phyloP scores from a whole-genome alignment of 441 rosid species.

The Croton setiger region DNA sequence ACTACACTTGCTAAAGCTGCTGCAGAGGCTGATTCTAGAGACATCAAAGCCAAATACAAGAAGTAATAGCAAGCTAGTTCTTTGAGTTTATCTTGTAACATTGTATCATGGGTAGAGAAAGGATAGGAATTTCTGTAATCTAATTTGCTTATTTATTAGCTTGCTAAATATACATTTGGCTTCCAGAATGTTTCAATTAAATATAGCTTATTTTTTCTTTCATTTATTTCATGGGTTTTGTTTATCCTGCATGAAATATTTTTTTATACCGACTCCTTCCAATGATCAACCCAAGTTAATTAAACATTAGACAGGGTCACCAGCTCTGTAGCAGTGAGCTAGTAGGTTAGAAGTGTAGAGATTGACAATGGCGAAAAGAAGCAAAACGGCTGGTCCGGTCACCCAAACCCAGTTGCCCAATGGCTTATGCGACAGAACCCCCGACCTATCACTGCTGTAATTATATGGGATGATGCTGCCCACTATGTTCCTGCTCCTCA shows the following conservation, averaged over 20 bases:
- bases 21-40: constrained; percentile 36
- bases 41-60: constrained; percentile 43
- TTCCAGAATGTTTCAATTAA: too few relatives aligned
- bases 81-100: not conserved
- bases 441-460: constrained; percentile 79
- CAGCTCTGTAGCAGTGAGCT: constrained; percentile 60
- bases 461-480: constrained; percentile 74
- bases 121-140: not conserved
- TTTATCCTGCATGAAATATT: too few relatives aligned
- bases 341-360: constrained; percentile 61
- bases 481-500: constrained; percentile 53
- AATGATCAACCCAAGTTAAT: too few relatives aligned
- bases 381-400: constrained; percentile 59
- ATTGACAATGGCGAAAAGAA: constrained; percentile 65
- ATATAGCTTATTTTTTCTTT: too few relatives aligned
- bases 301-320: too few relatives aligned
- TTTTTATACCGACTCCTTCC: too few relatives aligned
- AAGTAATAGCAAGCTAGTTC: constrained; percentile 11
- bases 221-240: too few relatives aligned
- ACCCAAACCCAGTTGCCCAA: constrained; percentile 85
- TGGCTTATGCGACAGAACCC: constrained; percentile 90
- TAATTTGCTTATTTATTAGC: not conserved
- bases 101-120: not conserved
- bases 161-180: too few relatives aligned
- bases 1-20: constrained; percentile 68